Evolutionary conservation across 2,329 filamentous ascomycete species (phyloP).

Genomic region (Ploettnerulaceae sp.): DNA sequence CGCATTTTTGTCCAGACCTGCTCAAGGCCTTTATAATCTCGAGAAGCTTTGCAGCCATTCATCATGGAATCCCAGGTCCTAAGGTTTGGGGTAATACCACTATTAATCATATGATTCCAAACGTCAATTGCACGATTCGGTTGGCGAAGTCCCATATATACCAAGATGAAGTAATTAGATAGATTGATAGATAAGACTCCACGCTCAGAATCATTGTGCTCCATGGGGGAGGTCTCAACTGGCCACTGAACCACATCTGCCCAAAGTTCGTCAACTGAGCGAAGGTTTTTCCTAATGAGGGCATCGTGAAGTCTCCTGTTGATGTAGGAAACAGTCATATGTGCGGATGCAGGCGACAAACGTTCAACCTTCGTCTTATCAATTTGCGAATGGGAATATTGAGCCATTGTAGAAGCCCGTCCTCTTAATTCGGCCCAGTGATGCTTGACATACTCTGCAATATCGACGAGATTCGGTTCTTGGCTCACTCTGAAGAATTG

Average conservation of each 20-base stretch:
- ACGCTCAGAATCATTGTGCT: background rate
- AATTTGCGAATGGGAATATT: background rate
- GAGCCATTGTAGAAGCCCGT: conserved; percentile 3
- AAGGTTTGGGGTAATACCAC: conserved; percentile 54
- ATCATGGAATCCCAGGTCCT: conserved; percentile 71
- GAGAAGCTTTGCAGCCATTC: conserved; percentile 58
- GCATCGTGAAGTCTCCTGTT: conserved; percentile 25
- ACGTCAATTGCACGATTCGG: conserved; percentile 44
- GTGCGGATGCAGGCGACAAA: background rate
- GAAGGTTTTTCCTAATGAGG: conserved; percentile 20
- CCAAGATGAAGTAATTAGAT: conserved; percentile 43
- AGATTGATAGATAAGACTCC: conserved; percentile 28
- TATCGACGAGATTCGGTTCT: background rate
- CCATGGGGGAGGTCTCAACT: conserved; percentile 1
- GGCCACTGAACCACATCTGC: conserved; percentile 24
- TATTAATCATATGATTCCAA: conserved; percentile 51
- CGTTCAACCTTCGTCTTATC: background rate
- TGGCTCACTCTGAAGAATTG: background rate
- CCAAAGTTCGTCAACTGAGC: conserved; percentile 26
- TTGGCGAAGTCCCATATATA: conserved; percentile 42
- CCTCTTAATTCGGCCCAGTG: conserved; percentile 18
- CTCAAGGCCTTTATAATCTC: conserved; percentile 55
- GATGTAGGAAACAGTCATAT: conserved; percentile 8
- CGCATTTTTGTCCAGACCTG: conserved; percentile 63
- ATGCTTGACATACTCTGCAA: conserved; percentile 20